phyloP scores from a whole-genome alignment of 768 basidiomycete species.

The Dioszegia hungarica region DNA sequence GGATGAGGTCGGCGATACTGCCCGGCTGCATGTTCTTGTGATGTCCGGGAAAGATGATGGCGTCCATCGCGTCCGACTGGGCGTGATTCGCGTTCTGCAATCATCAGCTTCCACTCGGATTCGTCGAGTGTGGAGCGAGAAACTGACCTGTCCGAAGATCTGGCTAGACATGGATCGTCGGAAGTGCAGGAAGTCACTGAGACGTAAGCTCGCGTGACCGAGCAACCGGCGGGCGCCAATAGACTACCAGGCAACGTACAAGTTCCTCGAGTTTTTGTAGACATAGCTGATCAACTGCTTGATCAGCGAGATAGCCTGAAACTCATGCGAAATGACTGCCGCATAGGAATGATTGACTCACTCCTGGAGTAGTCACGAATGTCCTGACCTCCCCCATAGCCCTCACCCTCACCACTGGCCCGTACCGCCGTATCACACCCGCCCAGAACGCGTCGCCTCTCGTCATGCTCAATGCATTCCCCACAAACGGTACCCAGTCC shows the following conservation, averaged over 20 bases:
- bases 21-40: slow-evolving; percentile 20
- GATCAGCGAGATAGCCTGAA: not conserved
- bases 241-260: no score
- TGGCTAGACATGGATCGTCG: slow-evolving; percentile 12
- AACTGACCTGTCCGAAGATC: slow-evolving; percentile 21
- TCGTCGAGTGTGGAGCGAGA: not conserved
- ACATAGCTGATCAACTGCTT: slow-evolving; percentile 17
- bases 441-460: slow-evolving; percentile 22
- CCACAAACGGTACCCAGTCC: slow-evolving; percentile 24
- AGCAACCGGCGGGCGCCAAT: no score
- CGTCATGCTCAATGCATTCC: slow-evolving; percentile 17
- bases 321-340: no score
- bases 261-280: slow-evolving; percentile 24
- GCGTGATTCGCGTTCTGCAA: slow-evolving; percentile 4
- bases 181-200: slow-evolving; percentile 20
- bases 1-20: slow-evolving; percentile 9
- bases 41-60: slow-evolving; percentile 15
- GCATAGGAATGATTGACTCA: no score
- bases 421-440: slow-evolving; percentile 1
- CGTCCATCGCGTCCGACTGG: slow-evolving; percentile 12
- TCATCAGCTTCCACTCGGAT: not conserved
- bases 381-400: slow-evolving; percentile 18
- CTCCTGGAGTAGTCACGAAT: slow-evolving; percentile 9
- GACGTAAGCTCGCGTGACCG: no score
- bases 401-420: slow-evolving; percentile 11